Conservation (phyloP, 208 protist species). For the Tritrichomonas foetus region DNA sequence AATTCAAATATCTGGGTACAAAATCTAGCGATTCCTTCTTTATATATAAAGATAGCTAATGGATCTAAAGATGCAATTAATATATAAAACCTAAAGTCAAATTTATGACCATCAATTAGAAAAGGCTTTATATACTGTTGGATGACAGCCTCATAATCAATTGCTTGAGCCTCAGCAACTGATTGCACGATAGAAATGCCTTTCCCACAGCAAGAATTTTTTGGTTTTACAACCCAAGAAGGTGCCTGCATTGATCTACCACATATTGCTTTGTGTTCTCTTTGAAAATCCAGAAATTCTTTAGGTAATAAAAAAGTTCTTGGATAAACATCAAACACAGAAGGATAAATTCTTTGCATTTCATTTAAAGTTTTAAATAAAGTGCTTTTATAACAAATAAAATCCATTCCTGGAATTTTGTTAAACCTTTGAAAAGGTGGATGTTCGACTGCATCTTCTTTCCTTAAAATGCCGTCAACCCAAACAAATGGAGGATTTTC, state of each 20-base stretch:
- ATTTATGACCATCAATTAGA: slow-evolving; percentile 52
- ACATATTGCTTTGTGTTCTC: neutral
- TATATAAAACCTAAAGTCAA: slow-evolving; percentile 54
- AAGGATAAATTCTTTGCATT: neutral
- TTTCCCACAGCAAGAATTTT: neutral
- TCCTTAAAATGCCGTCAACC: neutral
- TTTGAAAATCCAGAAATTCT: neutral
- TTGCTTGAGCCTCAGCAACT: neutral
- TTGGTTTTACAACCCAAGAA: slow-evolving; percentile 11
- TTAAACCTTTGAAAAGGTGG: neutral
- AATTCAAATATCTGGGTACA: slow-evolving; percentile 35
- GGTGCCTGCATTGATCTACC: neutral
- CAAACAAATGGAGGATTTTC: slow-evolving; percentile 7
- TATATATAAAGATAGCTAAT: slow-evolving; percentile 50
- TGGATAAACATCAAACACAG: neutral
- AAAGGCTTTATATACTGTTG: slow-evolving; percentile 50
- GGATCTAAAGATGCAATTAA: slow-evolving; percentile 45
- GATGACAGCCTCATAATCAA: neutral
- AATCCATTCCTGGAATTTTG: slow-evolving; percentile 33
- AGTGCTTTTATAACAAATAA: neutral
- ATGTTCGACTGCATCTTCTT: neutral
- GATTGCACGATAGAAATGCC: neutral
- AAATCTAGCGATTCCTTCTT: slow-evolving; percentile 43
- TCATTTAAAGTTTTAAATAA: neutral
- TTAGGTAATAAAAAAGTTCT: neutral